Evolutionary conservation across 192 early-diverging fungal genomes (phyloP).

Genomic region (Backusella tarrabulga): DNA sequence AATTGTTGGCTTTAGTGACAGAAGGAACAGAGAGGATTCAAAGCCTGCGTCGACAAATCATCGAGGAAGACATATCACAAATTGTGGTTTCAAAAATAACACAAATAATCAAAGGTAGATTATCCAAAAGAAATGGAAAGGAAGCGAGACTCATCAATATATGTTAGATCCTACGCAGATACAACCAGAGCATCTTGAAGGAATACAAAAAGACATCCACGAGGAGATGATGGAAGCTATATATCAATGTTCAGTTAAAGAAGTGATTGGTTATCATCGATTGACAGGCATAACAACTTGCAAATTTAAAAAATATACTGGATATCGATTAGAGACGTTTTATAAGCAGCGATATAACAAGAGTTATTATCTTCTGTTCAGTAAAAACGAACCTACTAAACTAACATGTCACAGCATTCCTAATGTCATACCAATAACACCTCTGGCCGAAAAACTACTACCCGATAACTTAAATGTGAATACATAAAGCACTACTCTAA

Average conservation of each 20-base stretch:
- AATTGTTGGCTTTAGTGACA: background rate
- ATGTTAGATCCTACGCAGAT: background rate
- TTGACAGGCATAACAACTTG: background rate
- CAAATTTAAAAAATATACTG: background rate
- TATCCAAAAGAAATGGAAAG: background rate
- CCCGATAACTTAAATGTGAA: background rate
- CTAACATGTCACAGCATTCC: background rate
- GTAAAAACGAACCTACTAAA: background rate
- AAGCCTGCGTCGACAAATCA: background rate
- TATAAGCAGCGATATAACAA: background rate
- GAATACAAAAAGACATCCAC: background rate
- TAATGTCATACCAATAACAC: background rate
- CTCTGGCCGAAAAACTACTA: background rate
- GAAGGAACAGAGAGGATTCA: background rate
- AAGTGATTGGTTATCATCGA: background rate
- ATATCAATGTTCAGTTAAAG: background rate
- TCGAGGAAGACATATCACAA: slow-evolving; percentile 2
- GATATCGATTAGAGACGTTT: background rate
- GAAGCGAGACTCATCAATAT: background rate
- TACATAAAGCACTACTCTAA: background rate
- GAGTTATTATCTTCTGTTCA: background rate
- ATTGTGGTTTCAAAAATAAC: background rate
- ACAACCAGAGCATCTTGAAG: background rate
- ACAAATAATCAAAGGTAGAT: background rate
- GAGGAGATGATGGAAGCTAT: background rate